Conservation (phyloP, 108 stramenopile species). For the Licmophora abbreviata region DNA sequence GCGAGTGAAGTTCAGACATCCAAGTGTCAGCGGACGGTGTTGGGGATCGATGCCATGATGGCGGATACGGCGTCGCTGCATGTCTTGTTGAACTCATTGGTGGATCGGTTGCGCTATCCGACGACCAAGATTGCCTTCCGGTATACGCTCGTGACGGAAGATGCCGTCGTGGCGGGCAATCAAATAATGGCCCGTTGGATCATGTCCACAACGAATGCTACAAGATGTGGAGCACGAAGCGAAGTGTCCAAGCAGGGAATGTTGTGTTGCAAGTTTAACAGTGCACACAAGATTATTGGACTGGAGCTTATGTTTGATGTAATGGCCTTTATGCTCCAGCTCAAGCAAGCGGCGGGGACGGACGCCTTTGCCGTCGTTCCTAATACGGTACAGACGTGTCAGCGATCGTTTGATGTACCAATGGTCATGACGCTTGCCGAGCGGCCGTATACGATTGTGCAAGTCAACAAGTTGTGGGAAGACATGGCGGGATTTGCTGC, state of each 20-base stretch:
- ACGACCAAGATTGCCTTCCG: conserved; percentile 70
- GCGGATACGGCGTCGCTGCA: conserved; percentile 84
- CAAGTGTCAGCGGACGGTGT: conserved; percentile 77
- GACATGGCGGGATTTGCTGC: conserved; percentile 79
- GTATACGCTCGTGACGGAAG: conserved; percentile 83
- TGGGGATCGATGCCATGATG: conserved; percentile 93
- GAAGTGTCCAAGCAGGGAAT: conserved; percentile 89
- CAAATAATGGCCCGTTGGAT: conserved; percentile 94
- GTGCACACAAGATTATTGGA: conserved; percentile 75
- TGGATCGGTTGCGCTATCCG: conserved; percentile 66
- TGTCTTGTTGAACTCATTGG: conserved; percentile 74
- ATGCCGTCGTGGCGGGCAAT: conserved; percentile 82
- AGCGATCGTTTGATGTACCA: conserved; percentile 64
- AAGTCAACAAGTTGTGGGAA: conserved; percentile 85
- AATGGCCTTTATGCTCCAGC: conserved; percentile 96
- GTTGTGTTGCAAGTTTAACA: conserved; percentile 90
- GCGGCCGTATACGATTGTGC: conserved; percentile 80
- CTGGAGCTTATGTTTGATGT: conserved; percentile 95
- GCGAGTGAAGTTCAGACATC: conserved; percentile 57
- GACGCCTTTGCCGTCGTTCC: conserved; percentile 79
- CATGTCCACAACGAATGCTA: conserved; percentile 85
- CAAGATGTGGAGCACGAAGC: conserved; percentile 64
- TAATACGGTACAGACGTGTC: conserved; percentile 81
- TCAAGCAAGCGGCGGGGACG: conserved; percentile 86
- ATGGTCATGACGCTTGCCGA: conserved; percentile 84